phyloP scores from a whole-genome alignment of 352 stramenopile genomes.

The Phytopythium litorale region DNA sequence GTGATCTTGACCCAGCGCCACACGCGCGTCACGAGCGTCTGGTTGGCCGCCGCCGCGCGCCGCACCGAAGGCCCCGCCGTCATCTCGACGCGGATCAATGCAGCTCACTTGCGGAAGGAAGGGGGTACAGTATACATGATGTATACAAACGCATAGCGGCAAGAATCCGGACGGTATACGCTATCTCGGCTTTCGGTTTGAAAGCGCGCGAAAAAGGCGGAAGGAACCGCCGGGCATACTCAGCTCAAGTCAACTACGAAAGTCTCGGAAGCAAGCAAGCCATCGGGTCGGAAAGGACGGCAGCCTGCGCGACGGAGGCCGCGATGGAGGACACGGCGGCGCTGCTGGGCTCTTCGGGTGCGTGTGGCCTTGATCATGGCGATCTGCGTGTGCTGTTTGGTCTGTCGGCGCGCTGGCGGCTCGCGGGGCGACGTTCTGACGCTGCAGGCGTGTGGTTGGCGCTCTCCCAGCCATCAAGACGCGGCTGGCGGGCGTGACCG shows the following conservation, averaged over 20 bases:
- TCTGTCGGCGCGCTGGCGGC: not conserved
- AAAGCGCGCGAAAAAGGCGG: constrained; percentile 3
- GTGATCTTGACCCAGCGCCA: constrained; percentile 74
- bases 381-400: not conserved
- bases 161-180: not conserved
- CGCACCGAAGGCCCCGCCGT: constrained; percentile 51
- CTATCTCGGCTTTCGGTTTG: not conserved
- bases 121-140: not conserved
- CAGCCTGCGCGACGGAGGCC: not conserved
- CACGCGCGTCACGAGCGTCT: constrained; percentile 46
- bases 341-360: constrained; percentile 59
- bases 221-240: constrained; percentile 1
- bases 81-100: constrained; percentile 20
- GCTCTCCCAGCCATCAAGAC: constrained; percentile 68
- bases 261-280: too few species aligned
- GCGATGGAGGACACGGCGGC: constrained; percentile 50
- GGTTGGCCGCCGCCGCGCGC: constrained; percentile 48
- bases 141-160: not conserved
- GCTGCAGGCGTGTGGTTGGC: not conserved
- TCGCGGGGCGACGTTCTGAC: not conserved
- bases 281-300: not conserved
- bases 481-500: constrained; percentile 60
- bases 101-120: too few species aligned
- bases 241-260: too few species aligned
- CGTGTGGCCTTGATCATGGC: not conserved